Evolutionary conservation across 352 stramenopile species (phyloP).

Genomic region (Plasmopara muralis): DNA sequence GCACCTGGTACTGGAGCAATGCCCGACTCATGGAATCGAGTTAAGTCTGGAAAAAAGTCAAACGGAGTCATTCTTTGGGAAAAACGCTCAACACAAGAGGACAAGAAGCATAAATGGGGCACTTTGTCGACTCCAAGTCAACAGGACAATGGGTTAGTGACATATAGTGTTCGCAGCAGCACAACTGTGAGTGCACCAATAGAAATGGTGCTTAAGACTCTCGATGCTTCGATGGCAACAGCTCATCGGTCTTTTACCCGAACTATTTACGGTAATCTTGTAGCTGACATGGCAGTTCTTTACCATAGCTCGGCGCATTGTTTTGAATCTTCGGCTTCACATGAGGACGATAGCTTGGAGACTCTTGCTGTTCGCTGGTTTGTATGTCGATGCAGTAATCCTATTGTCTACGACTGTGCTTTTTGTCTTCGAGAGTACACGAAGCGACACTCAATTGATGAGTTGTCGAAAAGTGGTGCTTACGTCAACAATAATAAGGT

Average conservation of each 20-base stretch:
- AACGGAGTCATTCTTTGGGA: no score
- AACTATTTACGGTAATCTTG: conserved; percentile 62
- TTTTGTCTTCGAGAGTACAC: background rate
- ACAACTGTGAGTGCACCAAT: conserved; percentile 48
- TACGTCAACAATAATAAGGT: conserved; percentile 31
- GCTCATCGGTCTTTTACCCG: no score
- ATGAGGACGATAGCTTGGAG: conserved; percentile 22
- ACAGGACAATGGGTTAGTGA: conserved; percentile 9
- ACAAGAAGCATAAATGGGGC: background rate
- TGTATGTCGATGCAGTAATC: conserved; percentile 51
- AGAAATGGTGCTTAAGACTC: conserved; percentile 32
- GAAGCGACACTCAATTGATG: no score
- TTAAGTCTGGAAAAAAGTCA: no score
- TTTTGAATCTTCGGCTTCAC: conserved; percentile 8
- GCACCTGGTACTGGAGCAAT: conserved; percentile 1
- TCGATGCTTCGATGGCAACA: no score
- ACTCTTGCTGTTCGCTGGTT: conserved; percentile 66
- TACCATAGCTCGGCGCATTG: conserved; percentile 37
- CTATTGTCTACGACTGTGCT: conserved; percentile 57
- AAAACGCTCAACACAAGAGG: no score
- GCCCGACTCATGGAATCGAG: conserved; percentile 12
- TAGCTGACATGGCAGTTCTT: conserved; percentile 71
- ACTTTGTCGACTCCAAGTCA: conserved; percentile 26
- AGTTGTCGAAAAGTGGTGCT: no score
- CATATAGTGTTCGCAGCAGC: conserved; percentile 53